Base-by-base conservation (phyloP, 805 yeast genomes). In the Dipodascopsis tothii region DNA sequence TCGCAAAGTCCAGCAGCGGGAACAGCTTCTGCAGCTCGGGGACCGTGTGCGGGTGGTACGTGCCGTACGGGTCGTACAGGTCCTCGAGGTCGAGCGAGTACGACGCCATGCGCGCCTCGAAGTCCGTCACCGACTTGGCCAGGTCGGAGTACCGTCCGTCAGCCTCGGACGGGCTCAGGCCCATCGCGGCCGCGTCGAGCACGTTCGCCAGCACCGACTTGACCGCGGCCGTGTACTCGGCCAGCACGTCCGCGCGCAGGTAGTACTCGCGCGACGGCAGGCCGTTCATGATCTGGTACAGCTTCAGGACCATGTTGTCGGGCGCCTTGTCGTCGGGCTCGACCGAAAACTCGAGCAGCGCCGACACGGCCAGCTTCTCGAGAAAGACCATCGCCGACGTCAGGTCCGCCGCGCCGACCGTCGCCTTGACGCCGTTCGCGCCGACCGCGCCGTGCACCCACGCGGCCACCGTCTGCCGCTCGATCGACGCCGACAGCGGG, bases 241-340 rank as follows among this genome's bases (percentile, higher is more conserved):
- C 45, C 17, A 43, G 23, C 16, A 50, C 35, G 17, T 33, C 30
- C 16, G 43, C 35, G 21, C 33, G 35, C 14, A 33, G 11, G 37
- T 50, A 50, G 47, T 50, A 50, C 37, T 50, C 49, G 39, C 44
- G 44, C 6, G 54, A 50, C 18, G 54, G 54, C 33, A 50, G 32
- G n/a, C 54, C 54, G 41, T 50, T 50, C 21, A 48, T 35, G 16
- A 45, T 42, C 42, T 50, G 54, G 35, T 40, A 41, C 16, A 50
- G 25, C 21, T 33, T 40, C 21, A 50, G 39, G 5, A 33, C 36
- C n/a, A 35, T 44, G 41, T 30, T 41, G 35, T 50, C 54, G 5
- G 54, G 54, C 35, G 48, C 22, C 45, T 44, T 41, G 37, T 48
- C 52, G 28, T 50, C 54, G n/a, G 52, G 50, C 25, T 42, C 51